Base-by-base conservation (phyloP, 108 stramenopile genomes). In the Skeletonema marinoi region DNA sequence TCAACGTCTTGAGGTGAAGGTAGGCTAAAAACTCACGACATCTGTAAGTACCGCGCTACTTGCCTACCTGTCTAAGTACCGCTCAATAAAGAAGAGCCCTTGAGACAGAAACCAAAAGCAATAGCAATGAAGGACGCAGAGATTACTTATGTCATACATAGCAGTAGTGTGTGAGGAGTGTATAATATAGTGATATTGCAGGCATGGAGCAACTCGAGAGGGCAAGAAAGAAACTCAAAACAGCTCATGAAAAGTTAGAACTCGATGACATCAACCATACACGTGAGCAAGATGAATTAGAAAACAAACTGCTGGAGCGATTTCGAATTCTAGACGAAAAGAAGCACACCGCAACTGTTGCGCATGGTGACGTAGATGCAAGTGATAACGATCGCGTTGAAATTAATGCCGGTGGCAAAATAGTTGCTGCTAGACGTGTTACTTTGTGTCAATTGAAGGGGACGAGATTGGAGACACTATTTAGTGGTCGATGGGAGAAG, bases 401-500 rank as follows among this genome's bases (percentile, higher is more conserved):
- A 33, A 62, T 60, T 13, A 66, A 66, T 19, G 66, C 46, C 9
- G 66, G 66, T 6, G 66, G 66, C 3, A 66, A 19, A 33, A 50
- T 61, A 2, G 74, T 75, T 17, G 58, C 60, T 14, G 75, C 42
- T 2, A 60, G 19, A 8, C 54, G 75, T 13, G 21, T 36, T 19
- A 60, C 58, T 6, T 31, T 76, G 29, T 59, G 51, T 19, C 68
- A 68, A 14, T 6, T 76, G n/a, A 60, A 59, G 16, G 75, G 68
- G 5, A 69, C 68, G 59, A 60, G 58, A 32, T n/a, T 76, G 13
- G 75, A 76, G 19, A 67, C 67, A 31, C 14, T 76, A 10, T 75
- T 67, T 35, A 11, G 17, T 46, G 75, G 75, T 6, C 67, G 60
- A n/a, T 76, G 75, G 75, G 75, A 76, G 12, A 69, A 76, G 36